Evolutionary conservation across 164 flowering plant species (phyloP).

Genomic region (Chimonanthus praecox): DNA sequence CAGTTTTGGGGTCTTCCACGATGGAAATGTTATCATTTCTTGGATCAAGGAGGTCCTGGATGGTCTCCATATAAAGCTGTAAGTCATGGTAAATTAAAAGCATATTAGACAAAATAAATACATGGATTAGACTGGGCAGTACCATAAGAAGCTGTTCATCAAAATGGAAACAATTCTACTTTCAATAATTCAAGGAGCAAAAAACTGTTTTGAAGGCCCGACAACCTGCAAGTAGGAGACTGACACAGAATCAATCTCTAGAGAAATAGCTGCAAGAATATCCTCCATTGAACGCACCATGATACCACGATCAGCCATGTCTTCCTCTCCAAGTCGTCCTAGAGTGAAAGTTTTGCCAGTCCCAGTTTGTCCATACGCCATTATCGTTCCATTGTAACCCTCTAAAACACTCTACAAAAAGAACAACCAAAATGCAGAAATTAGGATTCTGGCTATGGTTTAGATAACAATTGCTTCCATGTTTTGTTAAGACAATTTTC

Average conservation of each 20-base stretch:
- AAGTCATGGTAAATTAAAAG: neutral
- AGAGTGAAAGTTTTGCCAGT: conserved; percentile 96
- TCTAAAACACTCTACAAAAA: conserved; percentile 82
- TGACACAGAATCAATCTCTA: conserved; percentile 67
- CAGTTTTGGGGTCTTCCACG: conserved; percentile 88
- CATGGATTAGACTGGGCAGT: neutral
- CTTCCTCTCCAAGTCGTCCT: conserved; percentile 91
- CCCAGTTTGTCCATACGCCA: conserved; percentile 99
- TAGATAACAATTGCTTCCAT: neutral
- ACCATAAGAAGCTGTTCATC: neutral
- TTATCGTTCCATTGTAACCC: conserved; percentile 94
- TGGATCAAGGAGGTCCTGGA: conserved; percentile 95
- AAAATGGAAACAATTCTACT: neutral
- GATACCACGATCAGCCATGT: conserved; percentile 86
- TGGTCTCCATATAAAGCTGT: conserved; percentile 98
- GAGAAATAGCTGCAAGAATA: conserved; percentile 66
- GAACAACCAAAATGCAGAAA: neutral
- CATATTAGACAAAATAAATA: neutral
- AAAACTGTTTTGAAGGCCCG: neutral
- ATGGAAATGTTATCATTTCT: conserved; percentile 81
- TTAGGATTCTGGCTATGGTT: too few relatives aligned
- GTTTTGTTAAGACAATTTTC: neutral
- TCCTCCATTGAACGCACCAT: conserved; percentile 98
- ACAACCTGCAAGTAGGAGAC: conserved; percentile 90
- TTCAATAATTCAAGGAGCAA: neutral